Evolutionary conservation across 148 eudicot genomes (phyloP).

Genomic region (Arbutus unedo): DNA sequence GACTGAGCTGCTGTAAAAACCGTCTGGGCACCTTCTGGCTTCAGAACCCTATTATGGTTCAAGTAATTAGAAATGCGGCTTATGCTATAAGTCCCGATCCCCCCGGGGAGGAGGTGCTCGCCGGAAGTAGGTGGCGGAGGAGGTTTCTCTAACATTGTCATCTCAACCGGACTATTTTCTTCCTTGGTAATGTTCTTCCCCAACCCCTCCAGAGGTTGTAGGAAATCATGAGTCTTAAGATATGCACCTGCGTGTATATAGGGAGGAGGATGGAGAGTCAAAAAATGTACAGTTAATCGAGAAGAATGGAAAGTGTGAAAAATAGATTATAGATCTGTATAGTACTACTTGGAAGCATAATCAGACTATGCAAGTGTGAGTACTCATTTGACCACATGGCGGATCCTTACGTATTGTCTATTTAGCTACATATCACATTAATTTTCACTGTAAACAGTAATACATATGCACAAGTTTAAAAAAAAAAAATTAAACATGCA

Average conservation of each 20-base stretch:
- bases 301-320: too few species aligned
- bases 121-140: constrained; percentile 38
- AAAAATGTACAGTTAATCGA: not conserved
- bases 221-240: constrained; percentile 76
- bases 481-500: too few species aligned
- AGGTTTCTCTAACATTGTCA: constrained; percentile 45
- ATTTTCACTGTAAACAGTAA: too few species aligned
- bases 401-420: too few species aligned
- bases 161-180: constrained; percentile 35
- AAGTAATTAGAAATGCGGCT: constrained; percentile 53
- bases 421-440: too few species aligned
- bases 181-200: constrained; percentile 46
- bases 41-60: constrained; percentile 52
- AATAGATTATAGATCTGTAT: too few species aligned
- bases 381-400: too few species aligned
- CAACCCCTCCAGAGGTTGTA: constrained; percentile 76
- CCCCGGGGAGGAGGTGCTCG: constrained; percentile 77
- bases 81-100: constrained; percentile 80
- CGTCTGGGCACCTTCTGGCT: constrained; percentile 45
- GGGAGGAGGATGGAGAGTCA: not conserved
- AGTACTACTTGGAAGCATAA: too few species aligned
- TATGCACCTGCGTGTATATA: constrained; percentile 49
- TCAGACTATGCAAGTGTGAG: too few species aligned
- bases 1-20: constrained; percentile 38
- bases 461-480: too few species aligned